A percentile compares a stretch with the other conserved stretches of the same genome.
These are phyloP conservation scores for Citrullus colocynthis DNA, from an alignment of 306 rosid genomes.

Conservation along the genomic window DNA sequence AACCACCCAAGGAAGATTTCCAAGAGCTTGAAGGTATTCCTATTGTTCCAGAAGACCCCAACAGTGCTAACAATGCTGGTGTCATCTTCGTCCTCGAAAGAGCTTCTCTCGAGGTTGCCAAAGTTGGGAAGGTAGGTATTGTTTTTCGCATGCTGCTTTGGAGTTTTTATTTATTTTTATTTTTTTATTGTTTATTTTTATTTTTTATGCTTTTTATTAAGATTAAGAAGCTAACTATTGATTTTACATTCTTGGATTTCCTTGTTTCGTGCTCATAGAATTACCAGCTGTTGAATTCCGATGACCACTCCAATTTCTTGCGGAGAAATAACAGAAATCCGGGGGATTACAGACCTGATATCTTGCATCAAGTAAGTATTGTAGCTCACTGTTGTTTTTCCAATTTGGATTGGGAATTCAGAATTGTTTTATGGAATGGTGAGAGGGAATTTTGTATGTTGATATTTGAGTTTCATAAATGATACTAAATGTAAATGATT, in stretches of 20 bases:
- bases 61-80: conserved; percentile 20
- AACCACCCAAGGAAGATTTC: not conserved
- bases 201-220: not conserved
- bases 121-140: conserved; percentile 72
- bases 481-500: not conserved
- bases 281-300: conserved; percentile 71
- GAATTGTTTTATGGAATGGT: not conserved
- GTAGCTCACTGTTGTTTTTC: not conserved
- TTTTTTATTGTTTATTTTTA: too few species aligned
- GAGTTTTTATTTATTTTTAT: not conserved
- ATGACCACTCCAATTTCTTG: conserved; percentile 61
- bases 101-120: conserved; percentile 75
- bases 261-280: conserved; percentile 24
- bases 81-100: conserved; percentile 66
- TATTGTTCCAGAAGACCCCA: conserved; percentile 17
- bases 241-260: not conserved
- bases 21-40: conserved; percentile 47
- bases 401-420: not conserved
- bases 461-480: not conserved
- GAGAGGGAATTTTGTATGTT: not conserved
- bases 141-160: not conserved
- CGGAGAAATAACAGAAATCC: conserved; percentile 54
- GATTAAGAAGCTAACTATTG: not conserved
- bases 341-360: conserved; percentile 73
- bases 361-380: conserved; percentile 59